Conservation (phyloP, 2,329 filamentous ascomycete species). For the Neoarthrinium moseri region DNA sequence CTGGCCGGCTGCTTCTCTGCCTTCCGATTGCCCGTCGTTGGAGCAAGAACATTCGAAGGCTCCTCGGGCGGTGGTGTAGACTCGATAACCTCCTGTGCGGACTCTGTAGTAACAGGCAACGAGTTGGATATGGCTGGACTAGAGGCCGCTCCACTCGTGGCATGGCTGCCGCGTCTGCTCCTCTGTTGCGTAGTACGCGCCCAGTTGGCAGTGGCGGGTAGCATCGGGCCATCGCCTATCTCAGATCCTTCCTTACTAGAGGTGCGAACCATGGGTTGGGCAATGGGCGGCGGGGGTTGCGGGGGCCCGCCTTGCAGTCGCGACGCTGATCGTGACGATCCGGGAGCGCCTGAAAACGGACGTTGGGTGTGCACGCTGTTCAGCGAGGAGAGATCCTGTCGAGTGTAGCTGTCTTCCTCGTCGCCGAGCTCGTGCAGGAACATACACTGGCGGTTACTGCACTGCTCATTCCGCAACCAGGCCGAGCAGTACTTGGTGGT, state of each 20-base stretch:
- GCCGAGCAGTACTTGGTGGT: slow-evolving; percentile 99
- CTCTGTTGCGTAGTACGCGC: slow-evolving; percentile 67
- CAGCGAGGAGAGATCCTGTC: slow-evolving; percentile 91
- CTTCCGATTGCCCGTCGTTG: slow-evolving; percentile 22
- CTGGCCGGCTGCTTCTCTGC: slow-evolving; percentile 24
- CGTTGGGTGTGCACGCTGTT: slow-evolving; percentile 84
- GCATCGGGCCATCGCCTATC: slow-evolving; percentile 78
- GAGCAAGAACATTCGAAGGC: slow-evolving; percentile 22
- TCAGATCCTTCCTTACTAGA: slow-evolving; percentile 76
- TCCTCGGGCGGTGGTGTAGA: slow-evolving; percentile 23
- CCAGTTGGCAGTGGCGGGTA: slow-evolving; percentile 94
- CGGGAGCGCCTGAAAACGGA: slow-evolving; percentile 52
- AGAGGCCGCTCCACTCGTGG: slow-evolving; percentile 76
- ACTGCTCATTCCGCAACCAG: slow-evolving; percentile 90
- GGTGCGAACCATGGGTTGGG: slow-evolving; percentile 71
- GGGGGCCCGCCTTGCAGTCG: slow-evolving; percentile 47
- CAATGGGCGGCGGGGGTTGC: slow-evolving; percentile 34
- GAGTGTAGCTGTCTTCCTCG: slow-evolving; percentile 93
- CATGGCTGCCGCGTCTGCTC: slow-evolving; percentile 73
- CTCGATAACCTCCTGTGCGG: slow-evolving; percentile 42
- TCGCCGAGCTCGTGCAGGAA: slow-evolving; percentile 98
- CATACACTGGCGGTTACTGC: slow-evolving; percentile 95
- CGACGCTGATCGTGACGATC: slow-evolving; percentile 52
- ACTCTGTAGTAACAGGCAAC: slow-evolving; percentile 52
- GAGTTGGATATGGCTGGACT: slow-evolving; percentile 74